A percentile compares a stretch with the other conserved stretches of the same genome.
phyloP scores from a whole-genome alignment of 2,329 filamentous ascomycete species.

The Calonectria pauciramosa region DNA sequence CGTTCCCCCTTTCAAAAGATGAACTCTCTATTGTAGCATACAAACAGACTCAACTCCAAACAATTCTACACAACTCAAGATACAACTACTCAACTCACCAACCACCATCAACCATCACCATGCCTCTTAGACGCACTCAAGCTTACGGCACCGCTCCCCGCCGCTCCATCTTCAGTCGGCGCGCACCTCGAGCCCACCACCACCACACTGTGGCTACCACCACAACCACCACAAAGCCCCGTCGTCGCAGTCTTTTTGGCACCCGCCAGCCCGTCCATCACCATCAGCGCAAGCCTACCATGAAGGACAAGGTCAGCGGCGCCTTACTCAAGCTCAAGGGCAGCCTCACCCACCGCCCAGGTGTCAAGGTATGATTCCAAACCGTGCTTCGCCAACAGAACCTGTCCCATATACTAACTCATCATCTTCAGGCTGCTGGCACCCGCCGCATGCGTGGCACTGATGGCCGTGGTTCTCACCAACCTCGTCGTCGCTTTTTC shows the following conservation, averaged over 20 bases:
- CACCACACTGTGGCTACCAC: conserved; percentile 51
- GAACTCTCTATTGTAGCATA: background rate
- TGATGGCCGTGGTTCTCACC: conserved; percentile 73
- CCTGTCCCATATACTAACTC: conserved; percentile 19
- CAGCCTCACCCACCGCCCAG: conserved; percentile 75
- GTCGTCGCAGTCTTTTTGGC: conserved; percentile 59
- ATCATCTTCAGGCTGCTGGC: conserved; percentile 71
- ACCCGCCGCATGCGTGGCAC: conserved; percentile 82
- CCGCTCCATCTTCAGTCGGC: conserved; percentile 44
- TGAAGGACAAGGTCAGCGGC: conserved; percentile 84
- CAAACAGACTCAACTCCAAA: conserved; percentile 8
- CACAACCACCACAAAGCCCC: conserved; percentile 59
- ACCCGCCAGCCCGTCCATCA: conserved; percentile 64
- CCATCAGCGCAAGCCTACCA: conserved; percentile 75
- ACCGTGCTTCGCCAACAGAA: background rate
- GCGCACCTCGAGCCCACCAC: conserved; percentile 42
- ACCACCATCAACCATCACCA: conserved; percentile 38
- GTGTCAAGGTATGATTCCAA: conserved; percentile 72
- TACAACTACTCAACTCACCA: conserved; percentile 12
- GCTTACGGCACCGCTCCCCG: conserved; percentile 44
- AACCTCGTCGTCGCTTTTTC: conserved; percentile 38
- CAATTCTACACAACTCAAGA: conserved; percentile 14
- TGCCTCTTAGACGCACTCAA: conserved; percentile 50
- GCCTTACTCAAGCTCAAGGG: conserved; percentile 82
- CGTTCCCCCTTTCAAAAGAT: background rate